These are phyloP conservation scores for Stevia rebaudiana DNA, from an alignment of 140 eudicot genomes.

Conservation along the genomic window DNA sequence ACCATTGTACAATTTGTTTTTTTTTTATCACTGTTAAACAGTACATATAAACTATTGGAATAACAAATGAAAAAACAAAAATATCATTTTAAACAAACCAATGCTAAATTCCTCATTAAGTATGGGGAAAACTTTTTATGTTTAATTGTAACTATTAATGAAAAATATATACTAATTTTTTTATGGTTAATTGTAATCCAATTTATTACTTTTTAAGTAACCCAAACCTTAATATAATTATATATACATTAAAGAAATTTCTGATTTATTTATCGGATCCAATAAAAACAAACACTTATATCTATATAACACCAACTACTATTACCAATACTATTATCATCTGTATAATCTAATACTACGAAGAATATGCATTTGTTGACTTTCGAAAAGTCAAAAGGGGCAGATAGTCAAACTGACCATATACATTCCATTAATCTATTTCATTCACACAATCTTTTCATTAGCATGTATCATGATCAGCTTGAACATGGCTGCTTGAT, in stretches of 20 bases:
- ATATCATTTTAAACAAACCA: no score
- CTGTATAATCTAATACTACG: conserved; percentile 39
- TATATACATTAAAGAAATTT: conserved; percentile 5
- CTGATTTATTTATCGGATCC: conserved; percentile 26
- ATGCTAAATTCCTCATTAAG: no score
- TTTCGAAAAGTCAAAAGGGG: conserved; percentile 21
- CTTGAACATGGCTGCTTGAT: conserved; percentile 38
- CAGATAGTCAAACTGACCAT: conserved; percentile 27
- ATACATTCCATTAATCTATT: conserved; percentile 10
- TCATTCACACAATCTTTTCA: conserved; percentile 6
- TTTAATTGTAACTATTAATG: no score
- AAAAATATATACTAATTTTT: no score
- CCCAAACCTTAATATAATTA: no score
- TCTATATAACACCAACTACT: conserved; percentile 29
- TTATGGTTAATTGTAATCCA: no score
- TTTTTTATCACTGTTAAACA: no score
- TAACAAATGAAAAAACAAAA: no score
- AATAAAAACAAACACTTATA: conserved; percentile 23
- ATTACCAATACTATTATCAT: conserved; percentile 22
- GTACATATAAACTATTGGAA: no score
- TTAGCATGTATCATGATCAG: conserved; percentile 42
- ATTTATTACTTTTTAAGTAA: no score
- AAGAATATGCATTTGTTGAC: conserved; percentile 40
- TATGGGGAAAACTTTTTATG: no score
- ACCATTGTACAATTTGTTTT: no score